Percentiles rank a stretch among this genome's conserved stretches.
phyloP scores from a whole-genome alignment of 2,329 filamentous ascomycete genomes.

The Colletotrichum orchidophilum region DNA sequence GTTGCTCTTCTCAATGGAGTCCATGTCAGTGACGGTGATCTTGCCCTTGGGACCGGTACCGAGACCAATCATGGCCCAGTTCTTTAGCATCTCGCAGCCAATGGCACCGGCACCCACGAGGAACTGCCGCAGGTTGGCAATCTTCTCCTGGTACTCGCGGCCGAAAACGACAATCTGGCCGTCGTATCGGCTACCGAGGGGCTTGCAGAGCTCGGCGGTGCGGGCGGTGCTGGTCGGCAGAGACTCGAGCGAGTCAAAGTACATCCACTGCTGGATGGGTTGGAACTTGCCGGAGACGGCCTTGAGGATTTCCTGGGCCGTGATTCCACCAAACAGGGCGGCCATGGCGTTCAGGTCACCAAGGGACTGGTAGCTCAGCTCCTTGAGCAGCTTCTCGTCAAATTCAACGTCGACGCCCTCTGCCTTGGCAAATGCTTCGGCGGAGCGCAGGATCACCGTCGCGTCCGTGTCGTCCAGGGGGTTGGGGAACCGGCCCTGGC shows the following conservation, averaged over 20 bases:
- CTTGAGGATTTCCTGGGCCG: conserved; percentile 95
- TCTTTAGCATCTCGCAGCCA: conserved; percentile 99
- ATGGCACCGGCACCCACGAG: conserved; percentile 96
- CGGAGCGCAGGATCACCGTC: conserved; percentile 76
- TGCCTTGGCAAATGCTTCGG: conserved; percentile 77
- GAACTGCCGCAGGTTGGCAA: conserved; percentile 90
- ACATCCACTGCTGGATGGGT: conserved; percentile 94
- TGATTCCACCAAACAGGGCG: conserved; percentile 92
- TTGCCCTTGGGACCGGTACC: conserved; percentile 88
- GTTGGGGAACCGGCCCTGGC: conserved; percentile 78
- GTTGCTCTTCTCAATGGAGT: conserved; percentile 99
- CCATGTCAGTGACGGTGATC: conserved; percentile 96
- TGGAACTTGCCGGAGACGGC: conserved; percentile 98
- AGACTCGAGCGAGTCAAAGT: conserved; percentile 98
- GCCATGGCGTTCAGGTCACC: conserved; percentile 93
- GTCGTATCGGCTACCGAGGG: conserved; percentile 87
- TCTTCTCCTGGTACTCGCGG: conserved; percentile 91
- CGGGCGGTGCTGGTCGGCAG: conserved; percentile 79
- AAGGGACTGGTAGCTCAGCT: conserved; percentile 92
- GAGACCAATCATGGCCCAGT: conserved; percentile 98
- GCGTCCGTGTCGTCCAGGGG: conserved; percentile 90
- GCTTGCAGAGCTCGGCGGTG: conserved; percentile 88
- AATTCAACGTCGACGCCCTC: conserved; percentile 84
- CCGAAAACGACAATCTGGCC: conserved; percentile 98
- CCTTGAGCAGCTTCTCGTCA: conserved; percentile 90